Base-by-base conservation (phyloP, 2,329 filamentous ascomycete genomes). In the Metarhizium rileyi region DNA sequence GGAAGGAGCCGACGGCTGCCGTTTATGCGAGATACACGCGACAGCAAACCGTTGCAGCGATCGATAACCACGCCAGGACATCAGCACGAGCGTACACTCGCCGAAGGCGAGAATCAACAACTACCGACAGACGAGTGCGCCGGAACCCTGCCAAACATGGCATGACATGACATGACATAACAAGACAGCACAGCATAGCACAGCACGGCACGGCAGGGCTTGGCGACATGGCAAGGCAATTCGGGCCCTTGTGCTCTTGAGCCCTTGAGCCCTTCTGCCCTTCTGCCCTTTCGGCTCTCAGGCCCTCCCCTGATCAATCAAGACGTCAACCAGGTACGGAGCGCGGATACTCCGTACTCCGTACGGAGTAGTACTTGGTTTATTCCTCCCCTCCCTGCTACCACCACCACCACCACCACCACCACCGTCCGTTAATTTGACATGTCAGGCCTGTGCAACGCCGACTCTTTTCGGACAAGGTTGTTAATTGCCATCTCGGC, bases 361-460 rank as follows among this genome's bases (percentile, higher is more conserved):
- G n/a, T n/a, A n/a, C n/a, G n/a, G n/a, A n/a, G n/a, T n/a, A 12
- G 28, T 36, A 14, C 10, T 16, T 36, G 33, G 10, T 7, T 20
- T 38, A 3, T 12, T 38, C n/a, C 35, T 8, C 16, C 9, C 18
- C n/a, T 18, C 35, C 35, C 35, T 18, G 18, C 35, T 38, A 12
- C 38, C 36, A 40, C n/a, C n/a, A n/a, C n/a, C n/a, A n/a, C n/a
- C n/a, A n/a, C 18, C n/a, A 40, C 36, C 38, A 42, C 18, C 20
- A 33, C 30, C 30, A 16, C 30, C 35, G 22, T 12, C 22, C 12
- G 12, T 42, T 14, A 42, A 23, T 42, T 42, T 42, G 38, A 23
- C 38, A 26, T 10, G 20, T 14, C 30, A 44, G 47, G 42, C n/a
- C 48, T 33, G 42, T 49, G 48, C 48, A 45, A 45, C 42, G 12